Evolutionary conservation across 2,329 filamentous ascomycete species (phyloP).

Genomic region (Ophiostoma piceae): DNA sequence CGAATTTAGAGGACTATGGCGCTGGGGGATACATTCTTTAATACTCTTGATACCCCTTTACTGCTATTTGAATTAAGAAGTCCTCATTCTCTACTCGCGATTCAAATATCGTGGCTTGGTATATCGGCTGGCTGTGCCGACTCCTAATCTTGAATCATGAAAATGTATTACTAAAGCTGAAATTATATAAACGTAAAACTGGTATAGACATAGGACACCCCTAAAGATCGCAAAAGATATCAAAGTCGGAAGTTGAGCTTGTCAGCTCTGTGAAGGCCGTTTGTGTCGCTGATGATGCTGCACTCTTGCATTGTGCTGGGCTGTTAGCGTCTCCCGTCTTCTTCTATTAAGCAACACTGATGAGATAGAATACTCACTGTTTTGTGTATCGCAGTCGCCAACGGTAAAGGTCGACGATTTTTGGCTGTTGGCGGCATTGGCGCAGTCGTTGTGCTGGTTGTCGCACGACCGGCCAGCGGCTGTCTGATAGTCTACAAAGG

Average conservation of each 20-base stretch:
- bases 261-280: slow-evolving; percentile 35
- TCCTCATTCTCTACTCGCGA: not conserved
- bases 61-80: not conserved
- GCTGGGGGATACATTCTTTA: not conserved
- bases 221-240: slow-evolving; percentile 44
- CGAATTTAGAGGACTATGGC: not conserved
- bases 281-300: slow-evolving; percentile 32
- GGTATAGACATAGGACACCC: not conserved
- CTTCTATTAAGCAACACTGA: not conserved
- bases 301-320: slow-evolving; percentile 39
- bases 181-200: not conserved
- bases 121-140: not conserved
- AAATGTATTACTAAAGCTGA: not conserved
- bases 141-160: not conserved
- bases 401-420: slow-evolving; percentile 35
- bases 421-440: slow-evolving; percentile 39
- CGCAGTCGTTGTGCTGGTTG: slow-evolving; percentile 46
- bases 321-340: not conserved
- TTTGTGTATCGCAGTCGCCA: slow-evolving; percentile 43
- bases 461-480: slow-evolving; percentile 44
- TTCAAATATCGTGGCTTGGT: not conserved
- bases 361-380: slow-evolving; percentile 34
- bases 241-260: slow-evolving; percentile 41
- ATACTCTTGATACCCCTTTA: not conserved
- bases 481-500: slow-evolving; percentile 43